Base-by-base conservation (phyloP, 2,329 filamentous ascomycete species). In the Lecanoromycetidae sp. region DNA sequence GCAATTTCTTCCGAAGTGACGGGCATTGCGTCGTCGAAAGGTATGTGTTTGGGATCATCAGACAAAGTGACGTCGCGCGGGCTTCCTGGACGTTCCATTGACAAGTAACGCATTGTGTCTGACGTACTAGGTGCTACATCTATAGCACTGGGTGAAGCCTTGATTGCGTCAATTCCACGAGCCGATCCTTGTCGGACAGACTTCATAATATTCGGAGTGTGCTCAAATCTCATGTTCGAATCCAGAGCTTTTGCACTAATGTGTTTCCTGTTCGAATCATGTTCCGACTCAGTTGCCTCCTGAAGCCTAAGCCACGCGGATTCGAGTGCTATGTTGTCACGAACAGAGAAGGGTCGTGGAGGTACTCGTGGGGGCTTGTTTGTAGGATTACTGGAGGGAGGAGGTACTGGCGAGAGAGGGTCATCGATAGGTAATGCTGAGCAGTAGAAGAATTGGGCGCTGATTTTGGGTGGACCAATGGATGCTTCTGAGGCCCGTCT, bases 391-490 rank as follows among this genome's bases (percentile, higher is more conserved):
- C 65, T 80, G 66, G 61, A 71, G 53, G 61, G 73, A 57, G 59
- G 75, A 61, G 62, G 77, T 59, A 66, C 72, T 63, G 82, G 76
- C 8, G 83, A 86, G n/a, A 94, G 72, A 20, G 86, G 86, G 58
- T 94, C 87, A 58, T 94, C 87, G 59, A 94, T 87, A 25, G 87
- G 82, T 41, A 90, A 75, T 10, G 79, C 70, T 9, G 87, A 91
- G 12, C 79, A 76, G 63, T 94, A 94, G 65, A 94, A 94, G 67
- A 87, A 94, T 53, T 87, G 84, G 19, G 82, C 74, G 26, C 73
- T 71, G 45, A 83, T 63, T 22, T 55, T 59, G 0, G 76, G 72
- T 13, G 83, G 82, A 20, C 75, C 70, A 44, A 67, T 69, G 45
- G 56, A 59, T 15, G 57, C 54, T 36, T 59, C 56, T 49, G 61